phyloP scores from a whole-genome alignment of 257 asterid species.

The Osmanthus fragrans region DNA sequence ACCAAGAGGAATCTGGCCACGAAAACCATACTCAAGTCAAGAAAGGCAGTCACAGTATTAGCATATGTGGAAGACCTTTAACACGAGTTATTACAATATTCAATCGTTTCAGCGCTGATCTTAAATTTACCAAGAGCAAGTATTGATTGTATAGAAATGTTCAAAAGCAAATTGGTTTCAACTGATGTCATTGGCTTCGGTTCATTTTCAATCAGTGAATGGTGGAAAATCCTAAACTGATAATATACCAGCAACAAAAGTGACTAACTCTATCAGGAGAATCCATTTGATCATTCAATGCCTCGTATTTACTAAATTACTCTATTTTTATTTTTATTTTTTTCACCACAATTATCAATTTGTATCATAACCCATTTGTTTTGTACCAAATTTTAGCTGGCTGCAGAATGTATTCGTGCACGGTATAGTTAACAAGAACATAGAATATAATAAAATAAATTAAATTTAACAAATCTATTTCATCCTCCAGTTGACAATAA shows the following conservation, averaged over 20 bases:
- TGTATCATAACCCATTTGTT: neutral
- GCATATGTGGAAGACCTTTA: neutral
- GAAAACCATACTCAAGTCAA: conserved; percentile 6
- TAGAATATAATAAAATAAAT: neutral
- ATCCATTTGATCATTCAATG: neutral
- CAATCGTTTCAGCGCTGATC: neutral
- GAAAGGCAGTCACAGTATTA: conserved; percentile 1
- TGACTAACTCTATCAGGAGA: neutral
- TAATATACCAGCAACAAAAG: neutral
- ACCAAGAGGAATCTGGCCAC: conserved; percentile 78
- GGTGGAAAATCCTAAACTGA: neutral
- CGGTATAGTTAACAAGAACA: too few species aligned
- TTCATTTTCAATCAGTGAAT: neutral
- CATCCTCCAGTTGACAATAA: neutral
- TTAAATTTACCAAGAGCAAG: neutral
- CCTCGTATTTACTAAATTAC: neutral
- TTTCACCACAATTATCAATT: neutral
- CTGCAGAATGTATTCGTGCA: neutral
- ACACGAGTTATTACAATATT: neutral
- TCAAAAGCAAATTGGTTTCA: neutral
- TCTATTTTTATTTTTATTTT: neutral
- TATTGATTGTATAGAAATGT: neutral
- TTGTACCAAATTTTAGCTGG: neutral
- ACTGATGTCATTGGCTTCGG: neutral
- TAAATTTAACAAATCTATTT: neutral